A percentile compares a stretch with the other conserved stretches of the same genome.
phyloP scores from a whole-genome alignment of 768 basidiomycete genomes.

The Xerocomus spinulosus region DNA sequence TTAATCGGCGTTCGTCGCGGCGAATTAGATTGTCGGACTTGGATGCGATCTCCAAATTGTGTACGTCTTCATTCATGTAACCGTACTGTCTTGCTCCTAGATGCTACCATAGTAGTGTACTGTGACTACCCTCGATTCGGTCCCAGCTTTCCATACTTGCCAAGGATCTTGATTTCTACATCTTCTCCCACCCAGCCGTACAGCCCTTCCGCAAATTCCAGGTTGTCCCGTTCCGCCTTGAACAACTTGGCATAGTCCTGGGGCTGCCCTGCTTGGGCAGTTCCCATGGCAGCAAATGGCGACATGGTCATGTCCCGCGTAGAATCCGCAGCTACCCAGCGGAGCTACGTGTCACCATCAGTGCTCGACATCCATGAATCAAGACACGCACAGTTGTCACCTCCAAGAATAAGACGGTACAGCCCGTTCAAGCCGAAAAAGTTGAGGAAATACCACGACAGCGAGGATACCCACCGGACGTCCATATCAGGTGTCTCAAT shows the following conservation, averaged over 20 bases:
- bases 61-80: slow-evolving; percentile 28
- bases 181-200: slow-evolving; percentile 82
- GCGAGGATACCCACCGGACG: slow-evolving; percentile 97
- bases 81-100: slow-evolving; percentile 16
- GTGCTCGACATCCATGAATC: slow-evolving; percentile 4
- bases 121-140: slow-evolving; percentile 21
- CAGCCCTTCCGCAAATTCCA: slow-evolving; percentile 84
- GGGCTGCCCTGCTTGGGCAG: slow-evolving; percentile 47
- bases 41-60: slow-evolving; percentile 18
- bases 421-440: slow-evolving; percentile 96
- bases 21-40: slow-evolving; percentile 15
- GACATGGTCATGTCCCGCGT: slow-evolving; percentile 68
- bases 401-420: slow-evolving; percentile 89
- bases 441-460: slow-evolving; percentile 99
- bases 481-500: slow-evolving; percentile 96
- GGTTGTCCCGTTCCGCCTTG: slow-evolving; percentile 87
- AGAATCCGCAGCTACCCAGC: slow-evolving; percentile 64
- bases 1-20: slow-evolving; percentile 20
- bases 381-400: slow-evolving; percentile 69
- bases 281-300: slow-evolving; percentile 56
- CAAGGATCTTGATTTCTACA: slow-evolving; percentile 72
- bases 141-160: slow-evolving; percentile 65
- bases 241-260: slow-evolving; percentile 90
- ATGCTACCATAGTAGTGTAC: slow-evolving; percentile 17
- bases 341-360: slow-evolving; percentile 13